phyloP scores from a whole-genome alignment of 495 filamentous ascomycete species.

The Cenococcum geophilum region DNA sequence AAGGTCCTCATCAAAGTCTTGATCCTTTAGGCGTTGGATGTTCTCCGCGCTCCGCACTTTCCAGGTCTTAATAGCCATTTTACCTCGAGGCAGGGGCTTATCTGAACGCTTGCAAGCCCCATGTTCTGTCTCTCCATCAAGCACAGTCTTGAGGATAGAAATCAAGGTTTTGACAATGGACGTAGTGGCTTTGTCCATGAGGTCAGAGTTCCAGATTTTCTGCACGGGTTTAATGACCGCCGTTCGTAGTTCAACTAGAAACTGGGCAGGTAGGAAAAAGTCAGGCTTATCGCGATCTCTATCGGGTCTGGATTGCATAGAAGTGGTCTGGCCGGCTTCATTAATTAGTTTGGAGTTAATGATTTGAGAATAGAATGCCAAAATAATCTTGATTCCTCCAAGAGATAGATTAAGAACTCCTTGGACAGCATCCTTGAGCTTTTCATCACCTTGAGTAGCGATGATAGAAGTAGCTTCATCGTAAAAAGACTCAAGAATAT shows the following conservation, averaged over 20 bases:
- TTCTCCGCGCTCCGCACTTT: slow-evolving; percentile 28
- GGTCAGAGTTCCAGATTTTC: slow-evolving; percentile 73
- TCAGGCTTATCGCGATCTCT: slow-evolving; percentile 56
- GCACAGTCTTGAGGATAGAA: slow-evolving; percentile 73
- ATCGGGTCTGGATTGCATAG: slow-evolving; percentile 51
- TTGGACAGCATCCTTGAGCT: slow-evolving; percentile 25
- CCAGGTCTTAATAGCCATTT: slow-evolving; percentile 39
- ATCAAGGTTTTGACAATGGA: slow-evolving; percentile 72
- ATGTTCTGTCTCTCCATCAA: slow-evolving; percentile 68
- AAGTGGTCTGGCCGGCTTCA: slow-evolving; percentile 63
- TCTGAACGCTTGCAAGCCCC: slow-evolving; percentile 58
- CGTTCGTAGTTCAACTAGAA: slow-evolving; percentile 81
- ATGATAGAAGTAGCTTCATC: slow-evolving; percentile 52
- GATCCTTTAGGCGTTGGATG: slow-evolving; percentile 45
- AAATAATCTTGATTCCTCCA: slow-evolving; percentile 71
- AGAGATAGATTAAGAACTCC: slow-evolving; percentile 27
- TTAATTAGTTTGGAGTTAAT: slow-evolving; percentile 68
- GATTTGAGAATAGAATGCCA: slow-evolving; percentile 71
- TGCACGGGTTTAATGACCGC: slow-evolving; percentile 71
- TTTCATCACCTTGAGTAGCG: slow-evolving; percentile 37
- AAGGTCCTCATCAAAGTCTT: slow-evolving; percentile 52
- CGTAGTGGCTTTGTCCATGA: slow-evolving; percentile 71
- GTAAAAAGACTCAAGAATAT: slow-evolving; percentile 67
- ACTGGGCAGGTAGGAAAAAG: slow-evolving; percentile 65
- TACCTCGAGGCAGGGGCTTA: slow-evolving; percentile 42